Evolutionary conservation across 1,139 yeast genomes (phyloP), one percentile per base, ranked within the genome.

Genomic region (Hanseniaspora gamundiae): DNA sequence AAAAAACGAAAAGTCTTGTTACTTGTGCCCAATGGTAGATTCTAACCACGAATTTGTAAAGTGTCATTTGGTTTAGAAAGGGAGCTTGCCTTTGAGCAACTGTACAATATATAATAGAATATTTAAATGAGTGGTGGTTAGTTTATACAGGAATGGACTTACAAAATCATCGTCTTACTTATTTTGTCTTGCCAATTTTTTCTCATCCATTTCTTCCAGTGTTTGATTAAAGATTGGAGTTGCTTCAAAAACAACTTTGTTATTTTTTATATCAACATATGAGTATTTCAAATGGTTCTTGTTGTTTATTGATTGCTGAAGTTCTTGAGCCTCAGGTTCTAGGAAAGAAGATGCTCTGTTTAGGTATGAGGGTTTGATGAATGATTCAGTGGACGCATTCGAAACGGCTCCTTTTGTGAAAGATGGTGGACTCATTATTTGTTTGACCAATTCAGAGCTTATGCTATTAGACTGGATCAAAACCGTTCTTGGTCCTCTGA

Each of bases 401-500:
- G n/a, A n/a, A n/a, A n/a, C n/a, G n/a, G n/a, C n/a, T n/a, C n/a
- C n/a, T n/a, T n/a, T n/a, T n/a, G n/a, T n/a, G n/a, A 20, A 26
- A 21, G 38, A 28, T 3, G 10, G n/a, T 4, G 16, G n/a, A 14
- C n/a, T 21, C 19, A 35, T 21, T 4, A 26, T 17, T 26, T 3
- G 14, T 11, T 35, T n/a, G 7, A 11, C 10, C 6, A 16, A 8
- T 20, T 28, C 21, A 2, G 30, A 26, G 4, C 27, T 41, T 17
- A 10, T 38, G 16, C 31, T 33, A 26, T 44, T 44, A 35, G 53
- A 58, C 47, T 60, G 64, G 4, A 60, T 51, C 17, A 60, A 44
- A 2, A 60, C 35, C 9, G 56, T 51, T 49, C 65, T 54, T 38
- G 64, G 65, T 2, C 65, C 65, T 24, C 48, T 50, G 2, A 60